These are phyloP conservation scores for Colletotrichum caudatum DNA, from an alignment of 2,329 filamentous ascomycete species.

Conservation along the genomic window DNA sequence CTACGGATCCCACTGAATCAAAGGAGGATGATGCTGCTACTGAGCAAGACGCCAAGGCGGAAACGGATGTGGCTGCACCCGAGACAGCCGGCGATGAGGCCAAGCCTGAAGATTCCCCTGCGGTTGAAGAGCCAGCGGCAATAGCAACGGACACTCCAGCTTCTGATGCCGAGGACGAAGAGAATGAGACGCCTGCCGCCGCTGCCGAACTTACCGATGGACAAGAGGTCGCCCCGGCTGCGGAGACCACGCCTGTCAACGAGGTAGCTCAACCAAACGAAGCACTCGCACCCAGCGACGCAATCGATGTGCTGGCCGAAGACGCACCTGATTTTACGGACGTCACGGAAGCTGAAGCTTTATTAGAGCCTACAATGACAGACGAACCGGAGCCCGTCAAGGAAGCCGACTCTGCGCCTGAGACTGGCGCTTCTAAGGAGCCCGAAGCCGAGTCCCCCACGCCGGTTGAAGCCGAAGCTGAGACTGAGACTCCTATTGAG, in stretches of 20 bases:
- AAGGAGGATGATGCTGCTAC: background rate
- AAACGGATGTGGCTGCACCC: background rate
- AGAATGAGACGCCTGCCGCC: background rate
- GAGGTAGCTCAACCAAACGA: background rate
- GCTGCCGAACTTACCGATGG: background rate
- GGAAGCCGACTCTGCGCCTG: background rate
- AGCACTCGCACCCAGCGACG: background rate
- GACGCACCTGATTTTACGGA: background rate
- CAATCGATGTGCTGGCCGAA: background rate
- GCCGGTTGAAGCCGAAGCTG: background rate
- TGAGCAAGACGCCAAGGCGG: background rate
- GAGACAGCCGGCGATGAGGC: background rate
- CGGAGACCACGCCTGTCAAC: background rate
- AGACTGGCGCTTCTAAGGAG: conserved; percentile 4
- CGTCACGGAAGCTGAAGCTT: background rate
- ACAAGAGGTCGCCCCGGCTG: background rate
- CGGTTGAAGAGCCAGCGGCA: background rate
- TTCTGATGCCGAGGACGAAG: background rate
- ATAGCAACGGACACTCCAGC: background rate
- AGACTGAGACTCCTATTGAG: conserved; percentile 1
- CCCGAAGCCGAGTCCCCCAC: background rate
- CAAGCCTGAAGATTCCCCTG: background rate
- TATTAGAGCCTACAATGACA: background rate
- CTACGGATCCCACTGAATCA: background rate
- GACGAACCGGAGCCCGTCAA: background rate